A percentile compares a stretch with the other conserved stretches of the same genome.
Conservation (phyloP, 768 basidiomycete genomes). For the Lactarius hatsudake region DNA sequence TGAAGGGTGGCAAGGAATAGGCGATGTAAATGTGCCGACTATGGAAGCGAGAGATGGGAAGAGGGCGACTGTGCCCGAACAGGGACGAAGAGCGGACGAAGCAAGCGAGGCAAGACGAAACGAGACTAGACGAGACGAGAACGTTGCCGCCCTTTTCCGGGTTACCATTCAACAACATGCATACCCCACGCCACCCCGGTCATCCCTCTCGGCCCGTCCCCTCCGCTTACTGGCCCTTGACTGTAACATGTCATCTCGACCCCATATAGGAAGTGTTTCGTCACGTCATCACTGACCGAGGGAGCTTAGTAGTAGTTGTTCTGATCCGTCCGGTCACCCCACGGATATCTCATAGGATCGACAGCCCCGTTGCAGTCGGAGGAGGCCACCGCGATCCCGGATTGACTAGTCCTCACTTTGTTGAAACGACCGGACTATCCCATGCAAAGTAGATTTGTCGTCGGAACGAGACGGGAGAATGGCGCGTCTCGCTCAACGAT, state of each 20-base stretch:
- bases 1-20: constrained; percentile 18
- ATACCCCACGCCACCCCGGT: neutral
- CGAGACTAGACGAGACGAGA: constrained; percentile 14
- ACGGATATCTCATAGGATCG: neutral
- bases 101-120: constrained; percentile 1
- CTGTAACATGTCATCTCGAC: neutral
- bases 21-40: constrained; percentile 10
- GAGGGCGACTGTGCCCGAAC: constrained; percentile 16
- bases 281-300: neutral
- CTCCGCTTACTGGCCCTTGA: too few species aligned
- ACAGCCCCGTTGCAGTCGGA: neutral
- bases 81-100: constrained; percentile 5
- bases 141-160: constrained; percentile 22
- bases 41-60: constrained; percentile 14
- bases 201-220: neutral
- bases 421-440: neutral
- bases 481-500: constrained; percentile 41
- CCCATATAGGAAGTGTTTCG: neutral
- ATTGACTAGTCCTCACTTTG: constrained; percentile 52
- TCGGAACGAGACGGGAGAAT: constrained; percentile 69
- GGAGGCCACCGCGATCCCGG: constrained; percentile 55
- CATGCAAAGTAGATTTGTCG: constrained; percentile 41
- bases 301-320: neutral
- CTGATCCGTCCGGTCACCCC: neutral
- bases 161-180: constrained; percentile 1